A percentile compares a stretch with the other conserved stretches of the same genome.
phyloP scores from a whole-genome alignment of 306 rosid species.

The Potentilla sterilis region DNA sequence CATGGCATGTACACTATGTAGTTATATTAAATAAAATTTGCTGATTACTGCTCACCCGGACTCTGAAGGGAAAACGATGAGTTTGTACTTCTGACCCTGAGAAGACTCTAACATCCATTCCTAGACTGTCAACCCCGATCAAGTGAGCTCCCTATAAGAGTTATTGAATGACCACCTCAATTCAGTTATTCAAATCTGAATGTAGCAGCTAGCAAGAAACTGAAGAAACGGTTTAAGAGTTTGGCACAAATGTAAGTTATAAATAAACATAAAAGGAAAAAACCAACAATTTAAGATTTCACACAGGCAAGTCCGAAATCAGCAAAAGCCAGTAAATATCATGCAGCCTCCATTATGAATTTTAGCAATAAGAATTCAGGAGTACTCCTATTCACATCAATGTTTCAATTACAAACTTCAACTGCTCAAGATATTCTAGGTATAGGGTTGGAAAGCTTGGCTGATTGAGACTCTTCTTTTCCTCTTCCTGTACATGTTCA shows the following conservation, averaged over 20 bases:
- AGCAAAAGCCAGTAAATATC: background rate
- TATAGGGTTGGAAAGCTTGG: background rate
- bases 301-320: too few species aligned
- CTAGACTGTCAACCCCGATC: conserved; percentile 89
- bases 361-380: background rate
- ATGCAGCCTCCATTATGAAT: background rate
- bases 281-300: background rate
- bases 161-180: background rate
- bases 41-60: conserved; percentile 52
- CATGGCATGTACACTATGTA: background rate
- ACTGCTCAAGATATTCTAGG: background rate
- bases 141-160: conserved; percentile 69
- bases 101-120: conserved; percentile 79
- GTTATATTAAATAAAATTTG: background rate
- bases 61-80: conserved; percentile 84
- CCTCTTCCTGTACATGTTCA: background rate
- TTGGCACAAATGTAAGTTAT: background rate
- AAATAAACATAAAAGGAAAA: background rate
- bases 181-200: background rate
- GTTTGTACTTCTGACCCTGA: conserved; percentile 71
- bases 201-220: background rate
- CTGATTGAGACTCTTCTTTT: background rate
- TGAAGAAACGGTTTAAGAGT: background rate
- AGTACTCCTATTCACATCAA: background rate
- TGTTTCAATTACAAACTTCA: background rate